A percentile compares a stretch with the other conserved stretches of the same genome.
Evolutionary conservation across 805 yeast genomes (phyloP).

Genomic region (Spathaspora arborariae): DNA sequence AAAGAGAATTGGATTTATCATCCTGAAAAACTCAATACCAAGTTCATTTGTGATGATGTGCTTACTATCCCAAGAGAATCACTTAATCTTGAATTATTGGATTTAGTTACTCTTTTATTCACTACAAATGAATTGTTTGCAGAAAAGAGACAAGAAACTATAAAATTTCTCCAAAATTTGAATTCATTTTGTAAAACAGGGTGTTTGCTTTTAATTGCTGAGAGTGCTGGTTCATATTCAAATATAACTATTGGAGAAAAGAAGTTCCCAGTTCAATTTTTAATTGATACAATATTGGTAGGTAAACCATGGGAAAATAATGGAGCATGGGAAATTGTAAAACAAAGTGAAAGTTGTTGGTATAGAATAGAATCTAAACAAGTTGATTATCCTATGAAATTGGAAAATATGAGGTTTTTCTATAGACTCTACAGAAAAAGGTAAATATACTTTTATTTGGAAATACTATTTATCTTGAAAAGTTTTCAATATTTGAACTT

Average conservation of each 20-base stretch:
- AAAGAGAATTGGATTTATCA: constrained; percentile 51
- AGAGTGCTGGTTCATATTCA: constrained; percentile 88
- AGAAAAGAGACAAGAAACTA: constrained; percentile 59
- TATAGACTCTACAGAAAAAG: constrained; percentile 66
- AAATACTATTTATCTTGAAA: constrained; percentile 6
- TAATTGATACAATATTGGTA: constrained; percentile 67
- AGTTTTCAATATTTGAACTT: constrained; percentile 5
- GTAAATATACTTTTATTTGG: constrained; percentile 11
- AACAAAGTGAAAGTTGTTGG: constrained; percentile 76
- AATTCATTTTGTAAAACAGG: constrained; percentile 51
- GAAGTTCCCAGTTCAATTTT: constrained; percentile 76
- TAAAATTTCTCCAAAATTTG: constrained; percentile 54
- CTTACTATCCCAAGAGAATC: constrained; percentile 15
- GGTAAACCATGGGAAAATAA: constrained; percentile 40
- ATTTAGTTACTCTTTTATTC: constrained; percentile 69
- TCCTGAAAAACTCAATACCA: constrained; percentile 22
- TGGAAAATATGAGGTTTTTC: constrained; percentile 87
- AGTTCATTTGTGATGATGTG: constrained; percentile 30
- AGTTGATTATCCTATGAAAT: constrained; percentile 56
- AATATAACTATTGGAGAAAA: constrained; percentile 73
- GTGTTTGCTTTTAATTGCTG: constrained; percentile 62
- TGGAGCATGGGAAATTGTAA: constrained; percentile 66
- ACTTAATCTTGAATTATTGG: constrained; percentile 13
- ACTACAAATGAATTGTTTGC: constrained; percentile 85
- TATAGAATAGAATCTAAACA: constrained; percentile 53